Evolutionary conservation across 106 monocot species (phyloP), one percentile per base, ranked within the genome.

Genomic region (Chionographis japonica): DNA sequence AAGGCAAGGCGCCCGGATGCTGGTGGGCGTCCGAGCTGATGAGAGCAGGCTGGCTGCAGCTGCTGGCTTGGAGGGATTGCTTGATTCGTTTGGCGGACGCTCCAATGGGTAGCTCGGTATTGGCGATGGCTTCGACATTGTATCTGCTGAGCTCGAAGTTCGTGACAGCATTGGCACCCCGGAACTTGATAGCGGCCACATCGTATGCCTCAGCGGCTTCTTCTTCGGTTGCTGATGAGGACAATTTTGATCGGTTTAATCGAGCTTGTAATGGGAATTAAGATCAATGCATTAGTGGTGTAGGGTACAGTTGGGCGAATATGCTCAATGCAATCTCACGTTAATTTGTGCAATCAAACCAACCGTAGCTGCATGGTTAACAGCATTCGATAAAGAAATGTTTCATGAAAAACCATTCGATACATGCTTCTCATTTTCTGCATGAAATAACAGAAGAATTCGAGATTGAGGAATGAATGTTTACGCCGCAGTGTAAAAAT

Each of bases 161-260:
- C 19, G 86, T 86, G 16, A 86, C 82, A 0, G 86, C 86, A 57
- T 76, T 82, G 37, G 35, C 59, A 1, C 86, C 86, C 19, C 86
- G 71, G 76, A 86, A 86, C 71, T 86, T 86, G 67, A 86, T 82
- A 3, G 86, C 86, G 19, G 86, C 86, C 12, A 86, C 64, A 43
- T 86, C 86, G 40, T 86, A 86, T 4, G 86, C 86, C 60, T 86
- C 86, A 3, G 86, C 86, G 0, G 86, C 86, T 62, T 86, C 86
- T 66, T 82, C 82, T 66, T 86, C 82, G 0, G 86, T 79, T 2
- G 78, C 86, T 86, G 75, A 27, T 15, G 40, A 14, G 13, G 14
- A 27, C 12, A 16, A 37, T 6, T 35, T 49, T 17, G 11, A 37
- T 66, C 37, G 16, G 46, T 46, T 53, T 17, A 38, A 51, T 36